These are phyloP conservation scores for Cardamine resedifolia DNA, from an alignment of 345 rosid genomes.

Conservation along the genomic window DNA sequence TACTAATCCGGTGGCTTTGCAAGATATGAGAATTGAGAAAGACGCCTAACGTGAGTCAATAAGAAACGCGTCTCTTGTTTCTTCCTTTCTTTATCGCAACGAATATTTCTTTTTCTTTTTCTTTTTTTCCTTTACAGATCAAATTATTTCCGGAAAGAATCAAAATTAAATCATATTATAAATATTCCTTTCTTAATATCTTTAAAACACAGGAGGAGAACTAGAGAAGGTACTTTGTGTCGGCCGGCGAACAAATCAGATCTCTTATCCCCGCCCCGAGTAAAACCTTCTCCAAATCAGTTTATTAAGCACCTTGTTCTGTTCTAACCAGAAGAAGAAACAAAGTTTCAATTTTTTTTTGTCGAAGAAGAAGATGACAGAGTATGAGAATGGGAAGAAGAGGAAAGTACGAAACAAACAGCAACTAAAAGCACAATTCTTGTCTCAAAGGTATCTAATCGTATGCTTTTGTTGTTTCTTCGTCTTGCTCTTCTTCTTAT, in stretches of 20 bases:
- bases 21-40: neutral
- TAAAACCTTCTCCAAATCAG: constrained; percentile 27
- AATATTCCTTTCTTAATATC: constrained; percentile 14
- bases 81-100: constrained; percentile 16
- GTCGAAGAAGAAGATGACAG: constrained; percentile 43
- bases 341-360: constrained; percentile 10
- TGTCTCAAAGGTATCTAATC: constrained; percentile 57
- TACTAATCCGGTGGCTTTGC: constrained; percentile 33
- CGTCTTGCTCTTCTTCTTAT: constrained; percentile 59
- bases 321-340: neutral
- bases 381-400: constrained; percentile 78
- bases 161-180: neutral
- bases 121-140: neutral
- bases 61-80: constrained; percentile 23
- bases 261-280: constrained; percentile 15
- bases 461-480: constrained; percentile 57
- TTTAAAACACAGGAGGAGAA: neutral
- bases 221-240: constrained; percentile 26
- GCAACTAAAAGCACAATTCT: constrained; percentile 37
- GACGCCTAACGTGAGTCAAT: constrained; percentile 10
- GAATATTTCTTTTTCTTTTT: neutral
- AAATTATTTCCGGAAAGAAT: neutral
- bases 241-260: constrained; percentile 35
- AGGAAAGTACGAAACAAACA: constrained; percentile 64
- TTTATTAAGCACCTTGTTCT: constrained; percentile 22